Base-by-base conservation (phyloP, 2,329 filamentous ascomycete species). In the Apiospora arundinis region DNA sequence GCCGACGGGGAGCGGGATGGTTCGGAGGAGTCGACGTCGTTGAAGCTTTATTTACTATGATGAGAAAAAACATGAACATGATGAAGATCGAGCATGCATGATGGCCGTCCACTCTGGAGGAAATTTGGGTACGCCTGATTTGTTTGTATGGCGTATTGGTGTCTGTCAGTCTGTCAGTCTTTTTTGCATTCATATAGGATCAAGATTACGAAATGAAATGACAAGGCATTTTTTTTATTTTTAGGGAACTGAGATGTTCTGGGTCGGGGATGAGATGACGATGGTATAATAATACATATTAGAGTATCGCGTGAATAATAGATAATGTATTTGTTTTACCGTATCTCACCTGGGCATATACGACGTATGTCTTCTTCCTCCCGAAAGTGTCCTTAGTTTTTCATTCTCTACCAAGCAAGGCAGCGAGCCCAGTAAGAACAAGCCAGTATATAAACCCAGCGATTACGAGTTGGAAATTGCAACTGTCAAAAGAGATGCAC, bases 1-100 rank as follows among this genome's bases (percentile, higher is more conserved):
- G 16, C 25, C 44, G 44, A 12, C 25, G 25, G 66, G 44, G 46
- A 56, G 46, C 18, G 67, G 67, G 8, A 32, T n/a, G 32, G 8
- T 23, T 18, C n/a, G 67, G 32, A 69, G 46, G 46, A 56, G 32
- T 56, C 67, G 67, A 2, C 67, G 67, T 40, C 45, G 32, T n/a
- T 69, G 67, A 69, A 32, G 32, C 6, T 32, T 32, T 32, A 32
- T 32, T 32, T 32, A 32, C 6, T 49, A 23, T 60, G 28, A 63
- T 32, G 23, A 18, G 42, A 8, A 18, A 42, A 4, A 44, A 4
- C 18, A 40, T 8, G 40, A n/a, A 32, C 32, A 32, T 32, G 32
- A 32, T 32, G 3, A 32, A n/a, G n/a, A n/a, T n/a, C n/a, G n/a
- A n/a, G n/a, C 14, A 9, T 60, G 52, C 28, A 49, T 49, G 12